Evolutionary conservation across 2,329 filamentous ascomycete genomes (phyloP).

Genomic region (Fusarium sp.): DNA sequence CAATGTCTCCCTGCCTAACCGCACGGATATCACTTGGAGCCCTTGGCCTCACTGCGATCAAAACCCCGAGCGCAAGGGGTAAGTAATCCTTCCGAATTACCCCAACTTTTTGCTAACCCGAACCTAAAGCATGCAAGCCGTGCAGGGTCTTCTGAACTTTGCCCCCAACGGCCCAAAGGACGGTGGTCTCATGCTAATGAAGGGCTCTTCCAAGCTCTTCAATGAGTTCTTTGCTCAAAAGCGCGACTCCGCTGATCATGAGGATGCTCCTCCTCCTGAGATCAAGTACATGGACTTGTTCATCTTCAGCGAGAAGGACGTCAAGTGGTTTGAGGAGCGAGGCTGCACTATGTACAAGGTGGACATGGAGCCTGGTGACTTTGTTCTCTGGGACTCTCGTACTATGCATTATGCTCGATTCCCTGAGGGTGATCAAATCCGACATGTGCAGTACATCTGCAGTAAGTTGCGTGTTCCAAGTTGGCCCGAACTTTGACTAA

Average conservation of each 20-base stretch:
- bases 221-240: conserved; percentile 49
- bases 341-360: conserved; percentile 50
- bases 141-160: conserved; percentile 31
- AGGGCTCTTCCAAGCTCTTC: conserved; percentile 39
- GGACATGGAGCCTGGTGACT: conserved; percentile 54
- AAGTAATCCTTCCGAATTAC: not conserved
- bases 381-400: conserved; percentile 54
- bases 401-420: conserved; percentile 55
- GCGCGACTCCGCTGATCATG: conserved; percentile 46
- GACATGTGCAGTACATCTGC: conserved; percentile 30
- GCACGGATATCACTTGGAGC: conserved; percentile 44
- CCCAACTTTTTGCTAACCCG: not conserved
- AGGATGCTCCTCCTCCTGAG: conserved; percentile 48
- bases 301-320: conserved; percentile 46
- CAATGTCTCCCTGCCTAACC: conserved; percentile 54
- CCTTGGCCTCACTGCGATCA: conserved; percentile 39
- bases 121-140: conserved; percentile 1
- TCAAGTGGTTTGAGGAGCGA: conserved; percentile 49
- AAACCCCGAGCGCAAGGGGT: conserved; percentile 46
- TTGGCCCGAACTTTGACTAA: not conserved
- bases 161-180: conserved; percentile 48
- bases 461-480: not conserved
- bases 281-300: conserved; percentile 47
- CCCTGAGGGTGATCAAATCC: conserved; percentile 51
- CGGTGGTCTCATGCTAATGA: conserved; percentile 48